These are phyloP conservation scores for Globisporangium acanthophoron DNA, from an alignment of 352 stramenopile species.

Conservation along the genomic window DNA sequence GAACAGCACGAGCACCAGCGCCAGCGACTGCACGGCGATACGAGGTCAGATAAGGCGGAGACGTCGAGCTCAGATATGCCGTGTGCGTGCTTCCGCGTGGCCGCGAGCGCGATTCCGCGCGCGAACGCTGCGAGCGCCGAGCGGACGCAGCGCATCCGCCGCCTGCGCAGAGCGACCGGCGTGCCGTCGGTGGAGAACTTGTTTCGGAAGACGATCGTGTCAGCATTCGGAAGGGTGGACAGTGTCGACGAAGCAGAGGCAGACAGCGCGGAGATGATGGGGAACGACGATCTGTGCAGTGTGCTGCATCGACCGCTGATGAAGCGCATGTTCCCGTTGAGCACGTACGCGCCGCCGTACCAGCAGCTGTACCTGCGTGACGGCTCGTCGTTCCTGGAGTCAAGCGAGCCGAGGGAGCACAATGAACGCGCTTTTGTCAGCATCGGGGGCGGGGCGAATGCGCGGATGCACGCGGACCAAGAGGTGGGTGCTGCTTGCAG, in stretches of 20 bases:
- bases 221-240: not conserved
- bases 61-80: not conserved
- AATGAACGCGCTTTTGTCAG: not conserved
- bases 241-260: conserved; percentile 16
- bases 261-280: conserved; percentile 17
- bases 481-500: not conserved
- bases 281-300: conserved; percentile 19
- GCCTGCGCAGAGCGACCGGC: conserved; percentile 27
- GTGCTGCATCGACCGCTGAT: conserved; percentile 22
- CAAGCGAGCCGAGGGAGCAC: conserved; percentile 27
- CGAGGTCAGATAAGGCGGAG: conserved; percentile 6
- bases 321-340: conserved; percentile 17
- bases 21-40: conserved; percentile 4
- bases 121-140: not conserved
- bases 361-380: conserved; percentile 31
- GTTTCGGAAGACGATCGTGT: conserved; percentile 29
- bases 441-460: not conserved
- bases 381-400: conserved; percentile 37
- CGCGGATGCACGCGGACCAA: not conserved
- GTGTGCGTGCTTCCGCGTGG: conserved; percentile 37
- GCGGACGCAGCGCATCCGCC: conserved; percentile 22
- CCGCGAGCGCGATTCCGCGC: not conserved
- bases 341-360: conserved; percentile 26
- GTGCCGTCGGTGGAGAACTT: conserved; percentile 37
- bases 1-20: conserved; percentile 34